phyloP scores from a whole-genome alignment of 768 basidiomycete genomes.

The Hygrophoropsis aurantiaca region DNA sequence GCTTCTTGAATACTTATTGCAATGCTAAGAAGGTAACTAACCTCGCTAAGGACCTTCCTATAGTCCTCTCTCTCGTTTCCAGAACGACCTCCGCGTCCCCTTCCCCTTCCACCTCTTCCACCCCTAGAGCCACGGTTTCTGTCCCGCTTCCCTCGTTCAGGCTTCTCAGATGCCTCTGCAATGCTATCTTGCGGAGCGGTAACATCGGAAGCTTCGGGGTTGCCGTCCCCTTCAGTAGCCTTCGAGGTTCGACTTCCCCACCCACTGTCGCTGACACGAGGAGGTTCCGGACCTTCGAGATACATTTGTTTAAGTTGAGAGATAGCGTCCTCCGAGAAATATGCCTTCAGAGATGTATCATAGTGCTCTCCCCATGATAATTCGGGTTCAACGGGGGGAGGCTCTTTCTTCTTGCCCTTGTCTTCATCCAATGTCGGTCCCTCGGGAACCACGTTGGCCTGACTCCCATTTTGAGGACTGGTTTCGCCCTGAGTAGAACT shows the following conservation, averaged over 20 bases:
- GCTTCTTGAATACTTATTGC: too few species aligned
- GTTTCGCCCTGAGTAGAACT: constrained; percentile 6
- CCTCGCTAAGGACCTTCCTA: constrained; percentile 80
- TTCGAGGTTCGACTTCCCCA: constrained; percentile 58
- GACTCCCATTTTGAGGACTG: neutral
- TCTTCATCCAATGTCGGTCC: constrained; percentile 6
- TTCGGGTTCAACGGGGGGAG: constrained; percentile 17
- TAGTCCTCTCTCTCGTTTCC: constrained; percentile 55
- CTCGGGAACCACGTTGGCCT: neutral
- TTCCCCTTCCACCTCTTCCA: constrained; percentile 47
- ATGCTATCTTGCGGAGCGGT: constrained; percentile 3
- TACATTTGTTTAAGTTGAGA: constrained; percentile 68
- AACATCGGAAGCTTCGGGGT: constrained; percentile 8
- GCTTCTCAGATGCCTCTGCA: constrained; percentile 17
- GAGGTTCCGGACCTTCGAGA: constrained; percentile 80
- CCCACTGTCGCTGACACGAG: constrained; percentile 69
- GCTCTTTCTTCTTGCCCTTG: constrained; percentile 15
- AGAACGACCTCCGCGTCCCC: constrained; percentile 42
- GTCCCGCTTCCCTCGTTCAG: constrained; percentile 33
- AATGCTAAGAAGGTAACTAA: constrained; percentile 52
- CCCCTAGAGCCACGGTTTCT: constrained; percentile 42
- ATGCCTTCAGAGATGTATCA: constrained; percentile 53
- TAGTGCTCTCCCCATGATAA: constrained; percentile 71
- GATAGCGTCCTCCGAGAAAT: constrained; percentile 63
- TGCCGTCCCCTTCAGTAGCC: constrained; percentile 23